Conservation (phyloP, 2,329 filamentous ascomycete genomes). For the Botryotinia narcissicola region DNA sequence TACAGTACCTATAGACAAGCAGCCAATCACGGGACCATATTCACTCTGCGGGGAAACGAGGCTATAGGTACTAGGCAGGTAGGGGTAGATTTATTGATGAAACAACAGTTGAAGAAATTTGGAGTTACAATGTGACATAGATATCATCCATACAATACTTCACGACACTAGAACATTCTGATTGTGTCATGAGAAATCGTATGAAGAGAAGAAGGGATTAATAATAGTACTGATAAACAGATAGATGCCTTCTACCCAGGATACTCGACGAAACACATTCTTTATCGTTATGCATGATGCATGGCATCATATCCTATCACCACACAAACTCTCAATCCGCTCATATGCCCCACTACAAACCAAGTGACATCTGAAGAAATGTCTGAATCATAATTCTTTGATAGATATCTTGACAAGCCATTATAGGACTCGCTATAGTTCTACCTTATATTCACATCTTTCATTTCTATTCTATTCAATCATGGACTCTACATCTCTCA, state of each 20-base stretch:
- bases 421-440: background rate
- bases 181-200: background rate
- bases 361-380: background rate
- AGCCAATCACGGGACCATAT: background rate
- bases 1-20: background rate
- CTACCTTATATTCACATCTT: background rate
- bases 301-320: background rate
- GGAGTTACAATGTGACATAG: background rate
- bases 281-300: constrained; percentile 3
- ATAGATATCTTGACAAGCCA: background rate
- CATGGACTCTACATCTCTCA: constrained; percentile 32
- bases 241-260: background rate
- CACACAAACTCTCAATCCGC: background rate
- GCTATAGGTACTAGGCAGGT: background rate
- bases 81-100: background rate
- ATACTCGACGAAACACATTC: background rate
- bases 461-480: background rate
- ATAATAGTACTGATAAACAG: background rate
- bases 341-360: constrained; percentile 2
- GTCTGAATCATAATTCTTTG: background rate
- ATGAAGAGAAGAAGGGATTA: background rate
- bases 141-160: background rate
- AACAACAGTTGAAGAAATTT: background rate
- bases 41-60: constrained; percentile 5
- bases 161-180: background rate